Base-by-base conservation (phyloP, 2,329 filamentous ascomycete species). In the Venturia nashicola region DNA sequence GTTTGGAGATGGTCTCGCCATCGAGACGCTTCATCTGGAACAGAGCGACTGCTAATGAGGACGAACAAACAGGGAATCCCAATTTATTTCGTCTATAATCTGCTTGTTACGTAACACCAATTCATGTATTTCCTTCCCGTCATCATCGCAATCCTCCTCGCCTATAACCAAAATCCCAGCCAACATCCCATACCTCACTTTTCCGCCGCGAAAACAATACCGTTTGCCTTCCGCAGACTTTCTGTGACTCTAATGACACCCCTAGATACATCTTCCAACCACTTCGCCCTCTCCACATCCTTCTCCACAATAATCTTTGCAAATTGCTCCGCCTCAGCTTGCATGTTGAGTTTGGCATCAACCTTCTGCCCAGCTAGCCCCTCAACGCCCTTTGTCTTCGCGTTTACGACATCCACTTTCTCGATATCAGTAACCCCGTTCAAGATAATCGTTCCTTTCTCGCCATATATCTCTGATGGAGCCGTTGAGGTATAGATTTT, bases 251-350 rank as follows among this genome's bases (percentile, higher is more conserved):
- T 71, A 57, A 80, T 65, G 0, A 79, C 76, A 61, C 72, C 75
- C 68, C 70, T 70, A 61, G 75, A 78, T 62, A 79, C 71, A 65
- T 68, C 65, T 70, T 79, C 76, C 69, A 78, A 70, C 69, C 71
- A 72, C 59, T 65, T 70, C 54, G 74, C 69, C 16, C 73, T 76
- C 63, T 70, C 69, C 39, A 61, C 67, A 68, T 81, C 78, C 65
- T 68, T 69, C 63, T 74, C 69, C 14, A 72, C 67, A 43, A 81
- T 72, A 39, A 79, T 76, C 62, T 76, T 69, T 61, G 76, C 78
- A 70, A 77, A 77, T 67, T 78, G 77, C 39, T 68, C 70, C 42
- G 78, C 78, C 70, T 81, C 79, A 66, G 79, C 78, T 66, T 75
- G 72, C 71, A 81, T 69, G 66, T 79, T 80, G 44, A 79, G 68